These are phyloP conservation scores for Vigna nakashimae DNA, from an alignment of 306 rosid genomes.

Conservation along the genomic window DNA sequence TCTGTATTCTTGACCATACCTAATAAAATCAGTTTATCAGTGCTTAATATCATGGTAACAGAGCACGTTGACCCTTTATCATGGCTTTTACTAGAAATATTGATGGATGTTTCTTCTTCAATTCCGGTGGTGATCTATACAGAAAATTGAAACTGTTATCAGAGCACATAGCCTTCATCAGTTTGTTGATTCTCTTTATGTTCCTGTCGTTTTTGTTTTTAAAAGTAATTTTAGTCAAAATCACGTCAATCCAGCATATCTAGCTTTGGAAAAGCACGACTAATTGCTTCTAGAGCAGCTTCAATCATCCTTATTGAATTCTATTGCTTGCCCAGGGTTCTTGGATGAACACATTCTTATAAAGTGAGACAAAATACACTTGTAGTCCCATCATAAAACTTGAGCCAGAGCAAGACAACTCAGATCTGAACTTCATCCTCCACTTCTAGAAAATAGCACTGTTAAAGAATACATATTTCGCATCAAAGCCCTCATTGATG, in stretches of 20 bases:
- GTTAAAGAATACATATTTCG: no score
- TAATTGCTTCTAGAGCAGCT: not conserved
- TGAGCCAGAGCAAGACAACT: not conserved
- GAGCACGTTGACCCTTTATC: not conserved
- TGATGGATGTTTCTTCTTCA: not conserved
- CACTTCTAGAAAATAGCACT: no score
- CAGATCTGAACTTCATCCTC: not conserved
- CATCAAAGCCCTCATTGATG: no score
- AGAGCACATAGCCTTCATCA: not conserved
- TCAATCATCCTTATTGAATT: not conserved
- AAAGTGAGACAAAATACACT: not conserved
- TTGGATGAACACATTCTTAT: not conserved
- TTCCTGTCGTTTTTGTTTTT: not conserved
- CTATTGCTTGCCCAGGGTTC: not conserved
- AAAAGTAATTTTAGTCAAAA: not conserved
- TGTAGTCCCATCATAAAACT: not conserved
- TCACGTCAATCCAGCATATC: not conserved
- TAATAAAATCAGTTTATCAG: no score
- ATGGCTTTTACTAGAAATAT: not conserved
- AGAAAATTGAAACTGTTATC: not conserved
- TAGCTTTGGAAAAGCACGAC: not conserved
- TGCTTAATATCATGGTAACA: not conserved
- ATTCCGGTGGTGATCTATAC: not conserved
- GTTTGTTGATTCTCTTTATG: not conserved
- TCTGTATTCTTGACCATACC: no score